These are phyloP conservation scores for Umbilicus rupestris DNA, from an alignment of 164 flowering plant species.

Conservation along the genomic window DNA sequence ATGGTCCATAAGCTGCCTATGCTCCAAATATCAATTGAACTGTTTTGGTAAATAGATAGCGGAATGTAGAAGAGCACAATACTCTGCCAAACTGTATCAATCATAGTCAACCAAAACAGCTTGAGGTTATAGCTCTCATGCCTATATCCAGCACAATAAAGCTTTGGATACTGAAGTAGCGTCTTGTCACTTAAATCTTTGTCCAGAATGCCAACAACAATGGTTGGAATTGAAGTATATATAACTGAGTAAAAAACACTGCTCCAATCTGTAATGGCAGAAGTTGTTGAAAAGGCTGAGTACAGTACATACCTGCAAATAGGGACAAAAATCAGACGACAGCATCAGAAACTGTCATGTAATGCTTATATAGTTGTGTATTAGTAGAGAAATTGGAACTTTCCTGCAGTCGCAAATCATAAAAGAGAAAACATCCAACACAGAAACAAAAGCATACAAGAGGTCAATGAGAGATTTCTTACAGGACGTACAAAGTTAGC, in stretches of 20 bases:
- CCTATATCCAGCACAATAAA: constrained; percentile 87
- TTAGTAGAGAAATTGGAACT: not conserved
- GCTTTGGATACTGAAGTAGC: constrained; percentile 61
- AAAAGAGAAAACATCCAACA: not conserved
- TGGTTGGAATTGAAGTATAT: constrained; percentile 79
- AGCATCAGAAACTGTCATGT: not conserved
- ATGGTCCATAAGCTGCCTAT: constrained; percentile 91
- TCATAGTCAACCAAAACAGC: constrained; percentile 78
- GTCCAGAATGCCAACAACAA: constrained; percentile 80
- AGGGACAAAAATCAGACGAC: not conserved
- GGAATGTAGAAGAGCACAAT: constrained; percentile 61
- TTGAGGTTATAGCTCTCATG: constrained; percentile 58
- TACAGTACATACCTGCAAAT: constrained; percentile 67
- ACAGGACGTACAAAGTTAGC: not conserved
- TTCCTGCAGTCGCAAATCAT: not conserved
- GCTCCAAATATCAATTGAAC: constrained; percentile 51
- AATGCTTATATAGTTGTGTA: not conserved
- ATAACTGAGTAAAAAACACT: constrained; percentile 77
- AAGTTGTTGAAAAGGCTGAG: constrained; percentile 59
- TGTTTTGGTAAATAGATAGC: constrained; percentile 53
- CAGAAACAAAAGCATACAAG: not conserved
- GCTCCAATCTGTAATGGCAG: constrained; percentile 92
- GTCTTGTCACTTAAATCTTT: constrained; percentile 74
- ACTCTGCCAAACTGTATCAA: constrained; percentile 91
- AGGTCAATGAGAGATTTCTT: not conserved